These are phyloP conservation scores for Geum urbanum DNA, from an alignment of 306 rosid genomes.

Conservation along the genomic window DNA sequence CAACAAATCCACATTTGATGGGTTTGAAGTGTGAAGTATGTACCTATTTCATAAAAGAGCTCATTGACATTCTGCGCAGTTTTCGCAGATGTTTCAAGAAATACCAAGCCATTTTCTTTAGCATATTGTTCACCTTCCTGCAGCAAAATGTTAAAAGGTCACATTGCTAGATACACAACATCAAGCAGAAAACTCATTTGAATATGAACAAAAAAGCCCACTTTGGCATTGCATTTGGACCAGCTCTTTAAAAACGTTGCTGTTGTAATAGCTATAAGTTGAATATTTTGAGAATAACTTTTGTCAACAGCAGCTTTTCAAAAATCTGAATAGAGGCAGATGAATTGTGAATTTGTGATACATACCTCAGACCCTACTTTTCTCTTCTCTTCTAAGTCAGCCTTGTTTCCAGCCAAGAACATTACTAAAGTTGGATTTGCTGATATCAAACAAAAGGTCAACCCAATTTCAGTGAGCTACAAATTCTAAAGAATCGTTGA, in stretches of 20 bases:
- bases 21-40: background rate
- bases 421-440: slow-evolving; percentile 66
- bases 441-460: slow-evolving; percentile 26
- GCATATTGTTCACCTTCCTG: slow-evolving; percentile 85
- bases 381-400: slow-evolving; percentile 61
- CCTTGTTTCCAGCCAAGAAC: slow-evolving; percentile 82
- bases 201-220: no score
- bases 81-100: slow-evolving; percentile 85
- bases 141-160: slow-evolving; percentile 13
- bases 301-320: no score
- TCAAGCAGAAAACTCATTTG: background rate
- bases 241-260: no score
- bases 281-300: no score
- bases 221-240: no score
- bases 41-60: slow-evolving; percentile 91
- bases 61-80: slow-evolving; percentile 81
- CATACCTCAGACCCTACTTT: slow-evolving; percentile 58
- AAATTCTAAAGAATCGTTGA: background rate
- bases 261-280: no score
- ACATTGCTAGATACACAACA: background rate
- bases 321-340: background rate
- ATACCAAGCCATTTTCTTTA: slow-evolving; percentile 62
- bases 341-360: slow-evolving; percentile 1
- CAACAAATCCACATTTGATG: background rate
- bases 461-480: background rate